Percentiles rank a stretch among this genome's conserved stretches.
Evolutionary conservation across 306 rosid genomes (phyloP).

Genomic region (Canavalia gladiata): DNA sequence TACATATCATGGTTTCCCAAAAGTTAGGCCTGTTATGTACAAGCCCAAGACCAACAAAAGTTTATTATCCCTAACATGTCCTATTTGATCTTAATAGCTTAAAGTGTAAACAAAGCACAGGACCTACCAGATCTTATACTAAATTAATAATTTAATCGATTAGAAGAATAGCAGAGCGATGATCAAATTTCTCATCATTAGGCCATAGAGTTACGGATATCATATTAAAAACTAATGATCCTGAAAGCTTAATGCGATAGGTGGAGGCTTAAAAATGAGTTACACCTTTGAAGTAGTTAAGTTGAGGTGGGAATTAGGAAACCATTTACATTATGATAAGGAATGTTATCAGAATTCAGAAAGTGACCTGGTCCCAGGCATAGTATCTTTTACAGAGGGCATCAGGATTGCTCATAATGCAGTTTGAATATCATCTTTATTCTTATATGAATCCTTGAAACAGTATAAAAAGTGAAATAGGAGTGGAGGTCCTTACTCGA

Average conservation of each 20-base stretch:
- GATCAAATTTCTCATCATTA: neutral
- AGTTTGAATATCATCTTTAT: neutral
- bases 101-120: neutral
- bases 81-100: too few relatives aligned
- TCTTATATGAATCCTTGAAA: neutral
- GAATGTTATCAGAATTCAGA: neutral
- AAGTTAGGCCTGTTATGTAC: neutral
- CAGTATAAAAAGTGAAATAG: neutral
- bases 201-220: neutral
- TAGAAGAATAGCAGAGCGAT: neutral
- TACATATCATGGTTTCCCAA: neutral
- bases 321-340: neutral
- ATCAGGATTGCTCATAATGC: neutral
- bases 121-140: neutral
- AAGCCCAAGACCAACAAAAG: neutral
- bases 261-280: neutral
- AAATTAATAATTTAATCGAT: neutral
- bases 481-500: neutral
- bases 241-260: neutral
- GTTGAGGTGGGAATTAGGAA: neutral
- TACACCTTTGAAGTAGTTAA: conserved; percentile 2
- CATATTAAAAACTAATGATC: neutral
- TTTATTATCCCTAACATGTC: too few relatives aligned
- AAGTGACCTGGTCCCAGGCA: neutral
- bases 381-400: neutral